Base-by-base conservation (phyloP, 805 yeast species). In the Kuraishia capsulata region DNA sequence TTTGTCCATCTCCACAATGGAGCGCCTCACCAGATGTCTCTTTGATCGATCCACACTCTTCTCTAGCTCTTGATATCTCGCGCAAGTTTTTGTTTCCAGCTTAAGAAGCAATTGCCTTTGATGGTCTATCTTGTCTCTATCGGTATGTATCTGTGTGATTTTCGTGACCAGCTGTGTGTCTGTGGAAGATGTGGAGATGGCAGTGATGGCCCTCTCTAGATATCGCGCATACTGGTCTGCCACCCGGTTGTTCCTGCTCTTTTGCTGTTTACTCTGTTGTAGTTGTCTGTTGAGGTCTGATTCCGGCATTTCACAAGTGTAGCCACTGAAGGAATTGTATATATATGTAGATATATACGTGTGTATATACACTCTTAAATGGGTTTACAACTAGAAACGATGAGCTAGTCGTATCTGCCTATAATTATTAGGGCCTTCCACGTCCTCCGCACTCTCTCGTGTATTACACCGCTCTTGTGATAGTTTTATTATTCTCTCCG, bases 111-210 rank as follows among this genome's bases (percentile, higher is more conserved):
- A 41, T 4, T 41, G 37, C 5, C 45, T 39, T 34, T 57, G 59
- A 19, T 39, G 35, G 18, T 44, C 47, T 6, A 59, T 51, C 14
- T 50, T 49, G 3, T 37, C 43, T 24, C 55, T 53, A 40, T 61
- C 59, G 5, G 46, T 42, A 33, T 60, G 56, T 2, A 61, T 54
- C n/a, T 48, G 44, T 25, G 48, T 50, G 13, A 55, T 47, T 37
- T 51, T 55, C 3, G 43, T 28, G 26, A 48, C 43, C 14, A 55
- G 38, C 28, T 21, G 20, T 6, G 44, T 36, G 35, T 39, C 42
- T 31, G 30, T 28, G n/a, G 36, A 34, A 18, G 19, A 21, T 10
- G 33, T 21, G 31, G 31, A 28, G 11, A 51, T 37, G 14, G 42
- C 44, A 2, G 41, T 26, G 14, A 55, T 19, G 3, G 56, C 44